These are phyloP conservation scores for Fonsecaea monophora DNA, from an alignment of 2,329 filamentous ascomycete species.

Conservation along the genomic window DNA sequence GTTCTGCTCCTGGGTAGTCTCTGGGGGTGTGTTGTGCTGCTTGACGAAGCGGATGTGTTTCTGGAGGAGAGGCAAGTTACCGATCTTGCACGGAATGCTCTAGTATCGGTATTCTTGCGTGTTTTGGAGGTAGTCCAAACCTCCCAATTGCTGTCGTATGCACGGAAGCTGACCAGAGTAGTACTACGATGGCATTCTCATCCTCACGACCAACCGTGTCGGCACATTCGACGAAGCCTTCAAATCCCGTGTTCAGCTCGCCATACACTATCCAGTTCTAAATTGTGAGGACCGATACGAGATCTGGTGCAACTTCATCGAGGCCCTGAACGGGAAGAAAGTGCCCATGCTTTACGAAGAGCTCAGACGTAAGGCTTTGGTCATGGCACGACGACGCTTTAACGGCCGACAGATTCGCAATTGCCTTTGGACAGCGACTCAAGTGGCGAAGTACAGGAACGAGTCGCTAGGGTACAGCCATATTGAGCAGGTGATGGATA, in stretches of 20 bases:
- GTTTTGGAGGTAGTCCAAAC: constrained; percentile 40
- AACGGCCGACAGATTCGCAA: constrained; percentile 5
- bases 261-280: neutral
- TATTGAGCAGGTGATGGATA: neutral
- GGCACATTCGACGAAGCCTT: constrained; percentile 89
- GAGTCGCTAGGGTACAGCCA: constrained; percentile 1
- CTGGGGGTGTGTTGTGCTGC: constrained; percentile 47
- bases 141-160: neutral
- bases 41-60: constrained; percentile 44
- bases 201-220: constrained; percentile 65
- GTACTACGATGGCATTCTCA: constrained; percentile 53
- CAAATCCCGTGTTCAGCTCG: constrained; percentile 73
- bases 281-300: neutral
- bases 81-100: constrained; percentile 40
- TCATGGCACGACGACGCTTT: neutral
- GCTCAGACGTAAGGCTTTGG: neutral
- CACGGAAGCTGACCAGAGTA: neutral
- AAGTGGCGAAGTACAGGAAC: neutral
- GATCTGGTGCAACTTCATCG: neutral
- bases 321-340: neutral
- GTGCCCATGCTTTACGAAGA: neutral
- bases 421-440: neutral
- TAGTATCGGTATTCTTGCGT: constrained; percentile 47
- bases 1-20: constrained; percentile 47
- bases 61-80: constrained; percentile 36